phyloP scores from a whole-genome alignment of 495 filamentous ascomycete genomes.

The Talaromyces thailandensis region DNA sequence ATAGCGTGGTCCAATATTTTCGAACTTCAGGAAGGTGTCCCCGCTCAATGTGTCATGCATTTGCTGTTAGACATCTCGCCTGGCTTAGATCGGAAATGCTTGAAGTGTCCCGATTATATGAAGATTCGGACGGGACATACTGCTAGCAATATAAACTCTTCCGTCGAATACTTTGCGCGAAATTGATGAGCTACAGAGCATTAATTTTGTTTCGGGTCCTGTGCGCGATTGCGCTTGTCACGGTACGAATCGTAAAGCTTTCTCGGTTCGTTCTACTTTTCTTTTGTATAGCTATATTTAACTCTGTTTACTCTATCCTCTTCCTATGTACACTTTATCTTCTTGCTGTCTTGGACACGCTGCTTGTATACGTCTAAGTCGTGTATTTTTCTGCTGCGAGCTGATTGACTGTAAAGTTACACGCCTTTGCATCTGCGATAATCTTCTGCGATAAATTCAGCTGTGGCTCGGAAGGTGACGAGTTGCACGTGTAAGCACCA shows the following conservation, averaged over 20 bases:
- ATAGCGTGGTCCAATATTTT: too few species aligned
- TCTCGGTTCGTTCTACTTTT: neutral
- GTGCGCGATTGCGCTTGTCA: neutral
- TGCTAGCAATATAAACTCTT: too few species aligned
- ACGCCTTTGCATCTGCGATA: too few species aligned
- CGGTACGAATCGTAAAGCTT: neutral
- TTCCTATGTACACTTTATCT: neutral
- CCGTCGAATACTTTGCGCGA: neutral
- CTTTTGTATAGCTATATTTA: neutral
- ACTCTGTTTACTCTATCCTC: neutral
- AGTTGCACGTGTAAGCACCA: slow-evolving; percentile 21
- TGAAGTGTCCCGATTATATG: too few species aligned
- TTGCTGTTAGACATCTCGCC: too few species aligned
- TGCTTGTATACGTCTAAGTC: neutral
- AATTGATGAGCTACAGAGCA: neutral
- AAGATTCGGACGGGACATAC: too few species aligned
- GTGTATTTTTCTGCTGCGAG: too few species aligned
- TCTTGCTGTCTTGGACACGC: neutral
- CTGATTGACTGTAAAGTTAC: too few species aligned
- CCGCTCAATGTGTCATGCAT: too few species aligned
- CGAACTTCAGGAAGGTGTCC: too few species aligned
- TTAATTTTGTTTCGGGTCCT: neutral
- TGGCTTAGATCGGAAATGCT: too few species aligned
- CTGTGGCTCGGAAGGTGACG: slow-evolving; percentile 17
- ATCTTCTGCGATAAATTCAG: slow-evolving; percentile 17